Conservation (phyloP, 768 basidiomycete genomes). For the Leccinum truebloodii region DNA sequence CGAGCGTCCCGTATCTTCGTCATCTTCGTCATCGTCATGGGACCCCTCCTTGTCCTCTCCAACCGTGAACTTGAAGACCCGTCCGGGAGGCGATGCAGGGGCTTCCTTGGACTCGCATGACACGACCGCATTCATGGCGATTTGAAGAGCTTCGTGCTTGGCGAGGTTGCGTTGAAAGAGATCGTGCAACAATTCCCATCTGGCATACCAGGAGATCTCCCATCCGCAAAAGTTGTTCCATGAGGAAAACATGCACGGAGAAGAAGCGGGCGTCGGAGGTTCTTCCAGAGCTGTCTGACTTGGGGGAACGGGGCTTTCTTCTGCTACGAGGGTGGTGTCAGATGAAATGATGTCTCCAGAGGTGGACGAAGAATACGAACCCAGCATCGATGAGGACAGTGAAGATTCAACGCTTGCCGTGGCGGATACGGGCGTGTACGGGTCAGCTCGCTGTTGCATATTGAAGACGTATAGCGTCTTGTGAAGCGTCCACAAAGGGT, state of each 20-base stretch:
- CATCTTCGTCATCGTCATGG: constrained; percentile 22
- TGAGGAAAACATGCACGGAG: constrained; percentile 6
- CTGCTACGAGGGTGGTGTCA: constrained; percentile 59
- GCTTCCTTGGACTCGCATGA: not conserved
- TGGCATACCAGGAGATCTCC: constrained; percentile 52
- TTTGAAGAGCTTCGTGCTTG: constrained; percentile 7
- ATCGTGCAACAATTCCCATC: constrained; percentile 53
- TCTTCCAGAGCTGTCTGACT: not conserved
- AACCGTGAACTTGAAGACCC: constrained; percentile 23
- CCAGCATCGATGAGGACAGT: constrained; percentile 20
- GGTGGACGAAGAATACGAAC: constrained; percentile 19
- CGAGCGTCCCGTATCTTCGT: constrained; percentile 31
- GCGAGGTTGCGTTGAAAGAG: constrained; percentile 38
- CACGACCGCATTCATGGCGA: not conserved
- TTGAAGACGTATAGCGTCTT: constrained; percentile 68
- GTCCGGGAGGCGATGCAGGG: constrained; percentile 4
- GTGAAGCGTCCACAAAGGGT: constrained; percentile 64
- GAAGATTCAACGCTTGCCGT: constrained; percentile 10
- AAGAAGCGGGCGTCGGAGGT: constrained; percentile 3
- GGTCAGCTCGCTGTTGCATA: constrained; percentile 39
- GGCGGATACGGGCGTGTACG: constrained; percentile 17
- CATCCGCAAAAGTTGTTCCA: constrained; percentile 32
- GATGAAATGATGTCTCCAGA: constrained; percentile 41
- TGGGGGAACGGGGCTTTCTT: constrained; percentile 30
- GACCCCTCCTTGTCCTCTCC: constrained; percentile 16